A percentile compares a stretch with the other conserved stretches of the same genome.
phyloP scores from a whole-genome alignment of 306 rosid species.

The Sophora flavescens region DNA sequence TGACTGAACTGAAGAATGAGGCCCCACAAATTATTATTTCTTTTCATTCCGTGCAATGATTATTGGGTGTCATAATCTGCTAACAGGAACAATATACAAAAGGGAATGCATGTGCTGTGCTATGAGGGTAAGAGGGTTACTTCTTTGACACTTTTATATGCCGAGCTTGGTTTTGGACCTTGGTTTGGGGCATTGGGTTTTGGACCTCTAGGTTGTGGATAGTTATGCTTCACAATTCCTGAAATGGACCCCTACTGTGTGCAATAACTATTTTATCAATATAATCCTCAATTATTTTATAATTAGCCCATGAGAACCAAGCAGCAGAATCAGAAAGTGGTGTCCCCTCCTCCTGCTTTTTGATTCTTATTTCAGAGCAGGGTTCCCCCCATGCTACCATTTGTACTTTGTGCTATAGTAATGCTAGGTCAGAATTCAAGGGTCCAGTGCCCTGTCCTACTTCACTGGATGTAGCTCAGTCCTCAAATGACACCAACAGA shows the following conservation, averaged over 20 bases:
- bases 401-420: slow-evolving; percentile 31
- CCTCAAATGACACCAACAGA: slow-evolving; percentile 24
- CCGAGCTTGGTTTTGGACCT: slow-evolving; percentile 49
- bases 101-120: slow-evolving; percentile 70
- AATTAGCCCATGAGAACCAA: slow-evolving; percentile 28
- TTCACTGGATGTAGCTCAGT: slow-evolving; percentile 25
- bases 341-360: slow-evolving; percentile 39
- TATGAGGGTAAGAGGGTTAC: slow-evolving; percentile 46
- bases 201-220: slow-evolving; percentile 50
- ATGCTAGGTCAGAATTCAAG: slow-evolving; percentile 24
- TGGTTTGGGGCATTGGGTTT: slow-evolving; percentile 49
- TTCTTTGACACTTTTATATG: slow-evolving; percentile 58
- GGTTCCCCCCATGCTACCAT: slow-evolving; percentile 26
- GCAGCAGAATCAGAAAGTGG: slow-evolving; percentile 26
- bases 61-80: slow-evolving; percentile 52
- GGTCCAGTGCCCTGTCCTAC: slow-evolving; percentile 36
- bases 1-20: slow-evolving; percentile 45
- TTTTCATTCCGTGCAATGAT: slow-evolving; percentile 81
- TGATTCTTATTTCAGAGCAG: slow-evolving; percentile 2
- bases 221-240: slow-evolving; percentile 56
- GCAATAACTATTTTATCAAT: slow-evolving; percentile 25
- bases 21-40: slow-evolving; percentile 57
- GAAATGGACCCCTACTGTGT: slow-evolving; percentile 28
- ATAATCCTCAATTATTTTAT: slow-evolving; percentile 44
- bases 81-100: slow-evolving; percentile 52